Evolutionary conservation across 129 eudicot genomes (phyloP).

Genomic region (Rutidosis leptorrhynchoides): DNA sequence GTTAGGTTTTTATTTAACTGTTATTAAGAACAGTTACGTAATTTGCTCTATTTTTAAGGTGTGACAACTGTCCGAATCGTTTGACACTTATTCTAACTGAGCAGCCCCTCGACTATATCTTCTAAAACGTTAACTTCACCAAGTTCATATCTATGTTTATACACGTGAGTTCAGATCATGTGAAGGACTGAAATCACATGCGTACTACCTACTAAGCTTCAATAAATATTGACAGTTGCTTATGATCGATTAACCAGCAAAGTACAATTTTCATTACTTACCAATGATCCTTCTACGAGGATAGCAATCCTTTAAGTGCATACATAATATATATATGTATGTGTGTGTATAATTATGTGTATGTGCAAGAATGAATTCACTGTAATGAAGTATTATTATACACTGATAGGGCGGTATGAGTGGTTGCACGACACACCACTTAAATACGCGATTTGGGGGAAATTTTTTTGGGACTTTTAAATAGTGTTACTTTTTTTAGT

Average conservation of each 20-base stretch:
- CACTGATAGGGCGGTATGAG: too few species aligned
- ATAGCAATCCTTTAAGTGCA: neutral
- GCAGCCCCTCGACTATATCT: too few species aligned
- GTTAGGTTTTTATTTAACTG: too few species aligned
- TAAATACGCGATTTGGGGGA: too few species aligned
- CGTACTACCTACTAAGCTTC: neutral
- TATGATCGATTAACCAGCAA: neutral
- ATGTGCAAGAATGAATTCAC: neutral
- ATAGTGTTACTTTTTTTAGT: too few species aligned
- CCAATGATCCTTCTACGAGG: neutral
- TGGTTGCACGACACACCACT: too few species aligned
- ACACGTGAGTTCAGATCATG: neutral
- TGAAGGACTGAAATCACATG: neutral
- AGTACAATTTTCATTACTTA: neutral
- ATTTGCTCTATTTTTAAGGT: neutral
- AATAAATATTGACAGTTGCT: neutral
- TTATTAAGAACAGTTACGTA: too few species aligned
- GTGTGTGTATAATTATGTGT: neutral
- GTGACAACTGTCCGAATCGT: neutral
- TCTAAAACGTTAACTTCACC: too few species aligned
- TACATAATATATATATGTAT: neutral
- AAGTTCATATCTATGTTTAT: neutral
- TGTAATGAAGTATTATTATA: neutral
- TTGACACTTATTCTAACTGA: neutral
- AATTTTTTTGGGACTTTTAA: too few species aligned